Evolutionary conservation across 306 rosid species (phyloP).

Genomic region (Fagus crenata): DNA sequence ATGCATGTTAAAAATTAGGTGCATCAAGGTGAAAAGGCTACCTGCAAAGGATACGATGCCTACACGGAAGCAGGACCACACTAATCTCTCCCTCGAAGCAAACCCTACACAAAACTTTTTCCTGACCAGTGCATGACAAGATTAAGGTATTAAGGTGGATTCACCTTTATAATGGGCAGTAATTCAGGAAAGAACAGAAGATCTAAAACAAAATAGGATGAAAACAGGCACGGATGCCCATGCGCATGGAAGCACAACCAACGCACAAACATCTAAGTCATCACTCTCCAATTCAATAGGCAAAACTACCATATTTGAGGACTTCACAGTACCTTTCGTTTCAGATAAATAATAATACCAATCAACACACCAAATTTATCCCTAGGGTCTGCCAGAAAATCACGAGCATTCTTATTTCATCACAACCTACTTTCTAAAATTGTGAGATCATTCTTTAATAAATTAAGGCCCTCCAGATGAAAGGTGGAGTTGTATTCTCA

Average conservation of each 20-base stretch:
- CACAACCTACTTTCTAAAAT: neutral
- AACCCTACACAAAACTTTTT: constrained; percentile 87
- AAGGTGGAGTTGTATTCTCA: neutral
- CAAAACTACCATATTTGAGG: neutral
- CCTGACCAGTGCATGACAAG: constrained; percentile 50
- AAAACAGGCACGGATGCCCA: neutral
- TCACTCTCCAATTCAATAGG: neutral
- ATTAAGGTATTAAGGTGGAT: constrained; percentile 19
- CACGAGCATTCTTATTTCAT: neutral
- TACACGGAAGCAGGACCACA: constrained; percentile 88
- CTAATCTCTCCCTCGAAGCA: constrained; percentile 91
- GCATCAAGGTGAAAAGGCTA: constrained; percentile 27
- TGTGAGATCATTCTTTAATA: neutral
- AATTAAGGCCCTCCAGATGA: neutral
- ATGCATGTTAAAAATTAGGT: constrained; percentile 3
- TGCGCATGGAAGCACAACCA: neutral
- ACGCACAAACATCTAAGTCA: neutral
- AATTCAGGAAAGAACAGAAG: neutral
- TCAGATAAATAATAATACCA: neutral
- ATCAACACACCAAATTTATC: neutral
- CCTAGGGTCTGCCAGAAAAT: neutral
- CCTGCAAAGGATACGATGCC: constrained; percentile 96
- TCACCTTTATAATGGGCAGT: neutral
- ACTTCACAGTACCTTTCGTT: neutral
- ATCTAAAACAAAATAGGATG: constrained; percentile 2